Base-by-base conservation (phyloP, 768 basidiomycete species). In the Amanita jacksonii region DNA sequence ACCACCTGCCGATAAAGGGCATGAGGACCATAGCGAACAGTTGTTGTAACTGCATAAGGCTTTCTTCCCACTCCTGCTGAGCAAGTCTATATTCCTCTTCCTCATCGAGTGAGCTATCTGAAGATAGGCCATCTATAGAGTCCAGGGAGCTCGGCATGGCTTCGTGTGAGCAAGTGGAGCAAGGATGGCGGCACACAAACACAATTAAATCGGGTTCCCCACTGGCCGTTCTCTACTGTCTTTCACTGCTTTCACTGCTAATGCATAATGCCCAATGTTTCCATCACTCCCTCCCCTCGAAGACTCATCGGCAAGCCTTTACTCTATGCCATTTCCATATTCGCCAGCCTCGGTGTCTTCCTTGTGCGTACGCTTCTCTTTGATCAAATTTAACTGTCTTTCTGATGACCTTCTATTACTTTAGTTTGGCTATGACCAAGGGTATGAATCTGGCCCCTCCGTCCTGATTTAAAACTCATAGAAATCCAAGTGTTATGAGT, bases 41-140 rank as follows among this genome's bases (percentile, higher is more conserved):
- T 57, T 89, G 76, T 57, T 85, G 81, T 35, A 96, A 72, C 59
- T 96, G 90, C 48, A 80, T 65, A 39, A 94, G 56, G 55, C 84
- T 87, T 61, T 96, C 92, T 54, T 91, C 83, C 92, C 92, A 94
- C 66, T 96, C 92, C 58, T 84, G 74, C 61, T 92, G 85, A 2
- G 86, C 85, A 37, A 83, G 67, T 31, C 70, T 76, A 52, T 76
- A 78, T 54, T 90, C 86, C 46, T 85, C 84, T 50, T 79, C 76
- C 1, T 71, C 70, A 58, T 79, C 78, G 57, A 75, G 77, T 25
- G 74, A 78, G 9, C 73, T 72, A 15, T 67, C 64, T 41, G 66
- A 58, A 7, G 74, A 74, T 15, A 71, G 72, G 33, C 74, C 60
- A 45, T 75, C 73, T 81, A 86, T 51, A 61, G 58, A 49, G 73